Base-by-base conservation (phyloP, 2,329 filamentous ascomycete genomes). In the Colletotrichum horii region DNA sequence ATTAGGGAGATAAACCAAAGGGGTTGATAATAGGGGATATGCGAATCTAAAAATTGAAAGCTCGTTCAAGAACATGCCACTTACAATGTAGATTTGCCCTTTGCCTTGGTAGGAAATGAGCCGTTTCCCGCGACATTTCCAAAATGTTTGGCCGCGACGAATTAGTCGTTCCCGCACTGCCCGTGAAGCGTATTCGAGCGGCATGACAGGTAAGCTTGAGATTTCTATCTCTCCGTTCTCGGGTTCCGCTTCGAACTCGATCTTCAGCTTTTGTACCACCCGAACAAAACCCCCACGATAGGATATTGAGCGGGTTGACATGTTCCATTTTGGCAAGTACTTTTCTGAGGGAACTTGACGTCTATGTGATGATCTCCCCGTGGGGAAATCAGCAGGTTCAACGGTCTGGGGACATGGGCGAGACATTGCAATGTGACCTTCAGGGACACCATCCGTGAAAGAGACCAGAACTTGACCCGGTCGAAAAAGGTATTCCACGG, bases 361-460 rank as follows among this genome's bases (percentile, higher is more conserved):
- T 11, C 19, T n/a, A 8, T n/a, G n/a, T n/a, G 38, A 9, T 2
- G 9, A 9, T 11, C 8, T 15, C 1, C 8, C 19, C 6, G 3
- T n/a, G 8, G 38, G 14, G 19, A 4, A 43, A 11, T 43, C 8
- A 2, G 9, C 38, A 43, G 38, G 19, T n/a, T 43, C 4, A n/a
- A n/a, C 8, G 38, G 19, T 5, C 8, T 43, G 8, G 38, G 4
- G 4, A 43, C 3, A 43, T 11, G 38, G 8, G 38, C 38, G 38
- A 12, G 38, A 43, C 3, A n/a, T n/a, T 11, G 38, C 38, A 43
- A 43, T n/a, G 38, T 43, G 19, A n/a, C 38, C 38, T 43, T 11
- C 19, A 1, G 38, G 19, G 4, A 43, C 19, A 6, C 38, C 38
- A n/a, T 43, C 38, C 19, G 4, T 43, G 4, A 43, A 43, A 8